Base-by-base conservation (phyloP, 2,329 filamentous ascomycete species). In the Hirsutella thompsonii region DNA sequence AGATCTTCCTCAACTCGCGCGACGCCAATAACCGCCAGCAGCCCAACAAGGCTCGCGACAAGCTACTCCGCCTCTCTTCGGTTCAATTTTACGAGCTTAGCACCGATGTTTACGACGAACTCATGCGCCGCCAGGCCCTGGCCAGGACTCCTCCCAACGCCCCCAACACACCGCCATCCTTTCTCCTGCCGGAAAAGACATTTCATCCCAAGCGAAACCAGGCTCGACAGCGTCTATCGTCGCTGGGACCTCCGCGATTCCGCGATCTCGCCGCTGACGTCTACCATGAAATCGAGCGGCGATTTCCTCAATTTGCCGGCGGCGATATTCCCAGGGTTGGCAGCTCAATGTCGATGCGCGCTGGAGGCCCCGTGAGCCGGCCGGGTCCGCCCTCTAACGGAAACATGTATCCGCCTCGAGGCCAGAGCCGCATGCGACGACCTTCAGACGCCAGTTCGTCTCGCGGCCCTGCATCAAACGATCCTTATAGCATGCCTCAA, bases 121-220 rank as follows among this genome's bases (percentile, higher is more conserved):
- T 96, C 49, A 72, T 93, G 50, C 81, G 92, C 44, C 79, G 92
- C 48, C 89, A 96, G 61, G 76, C 83, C 49, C 70, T 71, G 39
- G 72, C 72, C 41, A 65, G 76, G 46, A 66, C 66, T 41, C 67
- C 70, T 14, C 66, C 72, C 19, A 73, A 70, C 49, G 67, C 68
- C 20, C 68, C 69, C 37, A 69, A 65, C 46, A 60, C 63, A 3
- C 71, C 74, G n/a, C 85, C 87, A 2, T 66, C 76, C 11, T 93
- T 79, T 56, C 74, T 98, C 5, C 67, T 85, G 20, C 86, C 92
- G n/a, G 87, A 90, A 58, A 74, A 81, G 48, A 82, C 79, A 47
- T 96, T 96, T 62, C 92, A 98, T 60, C 88, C 89, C 2, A 98
- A 96, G 64, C 82, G 92, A 47, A 98, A 98, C 57, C 89, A 96